A percentile compares a stretch with the other conserved stretches of the same genome.
Conservation (phyloP, 2,329 filamentous ascomycete genomes). For the Colletotrichum simmondsii region DNA sequence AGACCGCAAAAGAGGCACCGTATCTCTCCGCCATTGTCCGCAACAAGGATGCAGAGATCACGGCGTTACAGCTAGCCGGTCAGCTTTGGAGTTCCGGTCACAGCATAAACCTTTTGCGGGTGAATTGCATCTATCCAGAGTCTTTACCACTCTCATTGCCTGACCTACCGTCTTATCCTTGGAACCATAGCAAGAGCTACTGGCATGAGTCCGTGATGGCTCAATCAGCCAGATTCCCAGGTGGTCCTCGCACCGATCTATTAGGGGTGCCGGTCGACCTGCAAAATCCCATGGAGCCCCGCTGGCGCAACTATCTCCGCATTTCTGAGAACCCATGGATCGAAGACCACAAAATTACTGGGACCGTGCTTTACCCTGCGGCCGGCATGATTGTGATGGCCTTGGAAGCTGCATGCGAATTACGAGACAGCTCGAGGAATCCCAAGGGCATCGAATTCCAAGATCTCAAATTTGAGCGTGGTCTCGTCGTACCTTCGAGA, state of each 20-base stretch:
- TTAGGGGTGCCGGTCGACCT: constrained; percentile 1
- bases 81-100: neutral
- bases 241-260: constrained; percentile 3
- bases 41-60: constrained; percentile 41
- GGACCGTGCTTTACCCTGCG: constrained; percentile 51
- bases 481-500: neutral
- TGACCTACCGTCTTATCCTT: constrained; percentile 34
- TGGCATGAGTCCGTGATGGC: constrained; percentile 22
- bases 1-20: constrained; percentile 29
- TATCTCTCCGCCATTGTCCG: constrained; percentile 42
- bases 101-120: constrained; percentile 44
- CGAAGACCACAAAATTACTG: constrained; percentile 57
- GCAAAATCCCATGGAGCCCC: constrained; percentile 3
- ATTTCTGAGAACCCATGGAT: constrained; percentile 54
- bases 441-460: neutral
- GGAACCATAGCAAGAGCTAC: constrained; percentile 31
- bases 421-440: neutral
- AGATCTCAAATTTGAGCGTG: constrained; percentile 10
- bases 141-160: constrained; percentile 30
- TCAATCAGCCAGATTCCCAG: constrained; percentile 1
- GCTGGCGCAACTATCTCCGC: constrained; percentile 29
- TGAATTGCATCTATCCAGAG: constrained; percentile 39
- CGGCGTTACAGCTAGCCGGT: constrained; percentile 28
- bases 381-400: constrained; percentile 46
- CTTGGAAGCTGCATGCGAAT: constrained; percentile 26